These are phyloP conservation scores for Delitschia confertaspora DNA, from an alignment of 495 filamentous ascomycete genomes.

Conservation along the genomic window DNA sequence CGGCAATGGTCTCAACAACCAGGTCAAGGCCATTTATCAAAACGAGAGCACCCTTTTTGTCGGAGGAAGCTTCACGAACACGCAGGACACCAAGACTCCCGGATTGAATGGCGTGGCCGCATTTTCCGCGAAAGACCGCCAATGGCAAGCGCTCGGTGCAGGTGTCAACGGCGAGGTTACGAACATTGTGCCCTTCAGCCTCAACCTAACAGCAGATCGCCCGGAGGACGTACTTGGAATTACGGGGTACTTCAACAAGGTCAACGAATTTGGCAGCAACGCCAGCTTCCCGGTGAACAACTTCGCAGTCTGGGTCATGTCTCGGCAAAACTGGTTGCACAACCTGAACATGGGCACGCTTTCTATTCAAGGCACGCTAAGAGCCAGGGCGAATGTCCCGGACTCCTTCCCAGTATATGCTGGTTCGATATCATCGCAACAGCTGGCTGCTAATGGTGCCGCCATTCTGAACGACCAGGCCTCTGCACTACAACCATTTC, in stretches of 20 bases:
- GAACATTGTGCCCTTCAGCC: conserved; percentile 60
- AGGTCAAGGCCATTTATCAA: conserved; percentile 59
- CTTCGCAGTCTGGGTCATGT: conserved; percentile 93
- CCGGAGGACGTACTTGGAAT: conserved; percentile 68
- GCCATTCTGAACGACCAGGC: conserved; percentile 49
- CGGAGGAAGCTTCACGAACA: conserved; percentile 77
- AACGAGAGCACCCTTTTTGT: conserved; percentile 63
- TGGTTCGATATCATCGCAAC: conserved; percentile 66
- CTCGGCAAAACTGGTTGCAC: conserved; percentile 76
- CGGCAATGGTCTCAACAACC: conserved; percentile 71
- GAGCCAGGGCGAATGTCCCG: conserved; percentile 54
- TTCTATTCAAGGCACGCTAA: conserved; percentile 60
- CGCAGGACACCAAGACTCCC: conserved; percentile 47
- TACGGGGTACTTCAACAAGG: conserved; percentile 68
- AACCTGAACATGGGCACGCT: conserved; percentile 62
- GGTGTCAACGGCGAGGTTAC: conserved; percentile 77
- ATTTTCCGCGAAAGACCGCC: conserved; percentile 58
- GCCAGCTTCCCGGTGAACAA: conserved; percentile 53
- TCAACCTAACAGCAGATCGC: conserved; percentile 65
- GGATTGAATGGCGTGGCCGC: conserved; percentile 66
- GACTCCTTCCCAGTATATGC: conserved; percentile 59
- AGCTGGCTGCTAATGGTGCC: conserved; percentile 57
- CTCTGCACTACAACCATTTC: conserved; percentile 45
- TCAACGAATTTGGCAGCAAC: conserved; percentile 57
- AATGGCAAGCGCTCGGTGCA: conserved; percentile 72